phyloP scores from a whole-genome alignment of 371 early-diverging fungal genomes.

The Mortierella sp. region DNA sequence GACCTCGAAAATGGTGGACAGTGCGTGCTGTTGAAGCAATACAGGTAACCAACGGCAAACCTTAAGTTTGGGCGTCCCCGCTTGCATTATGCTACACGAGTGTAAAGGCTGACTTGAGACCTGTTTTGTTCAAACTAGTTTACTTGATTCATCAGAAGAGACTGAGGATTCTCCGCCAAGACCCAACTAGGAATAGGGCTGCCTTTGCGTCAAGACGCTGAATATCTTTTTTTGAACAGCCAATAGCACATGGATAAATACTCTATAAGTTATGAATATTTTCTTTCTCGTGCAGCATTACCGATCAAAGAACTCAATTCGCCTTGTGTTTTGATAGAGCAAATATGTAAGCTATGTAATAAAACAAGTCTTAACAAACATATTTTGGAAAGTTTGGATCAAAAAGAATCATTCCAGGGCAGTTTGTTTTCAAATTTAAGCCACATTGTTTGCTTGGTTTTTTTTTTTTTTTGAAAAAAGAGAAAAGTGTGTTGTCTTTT shows the following conservation, averaged over 20 bases:
- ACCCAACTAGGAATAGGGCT: neutral
- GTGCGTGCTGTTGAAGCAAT: constrained; percentile 87
- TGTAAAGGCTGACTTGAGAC: too few relatives aligned
- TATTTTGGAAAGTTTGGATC: too few relatives aligned
- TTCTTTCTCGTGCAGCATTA: too few relatives aligned
- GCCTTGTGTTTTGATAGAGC: too few relatives aligned
- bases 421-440: neutral
- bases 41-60: constrained; percentile 55
- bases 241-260: neutral
- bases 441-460: neutral
- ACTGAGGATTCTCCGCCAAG: neutral
- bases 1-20: constrained; percentile 94
- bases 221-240: neutral
- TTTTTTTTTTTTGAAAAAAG: neutral
- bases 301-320: too few relatives aligned
- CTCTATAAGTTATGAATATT: neutral
- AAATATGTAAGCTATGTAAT: too few relatives aligned
- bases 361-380: too few relatives aligned
- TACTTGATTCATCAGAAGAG: constrained; percentile 1
- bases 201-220: neutral
- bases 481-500: neutral
- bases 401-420: too few relatives aligned
- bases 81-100: too few relatives aligned
- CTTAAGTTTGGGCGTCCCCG: too few relatives aligned
- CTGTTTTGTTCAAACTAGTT: neutral